Evolutionary conservation across 2,329 filamentous ascomycete species (phyloP), one percentile per base, ranked within the genome.

Genomic region (Aspergillus alliaceus): DNA sequence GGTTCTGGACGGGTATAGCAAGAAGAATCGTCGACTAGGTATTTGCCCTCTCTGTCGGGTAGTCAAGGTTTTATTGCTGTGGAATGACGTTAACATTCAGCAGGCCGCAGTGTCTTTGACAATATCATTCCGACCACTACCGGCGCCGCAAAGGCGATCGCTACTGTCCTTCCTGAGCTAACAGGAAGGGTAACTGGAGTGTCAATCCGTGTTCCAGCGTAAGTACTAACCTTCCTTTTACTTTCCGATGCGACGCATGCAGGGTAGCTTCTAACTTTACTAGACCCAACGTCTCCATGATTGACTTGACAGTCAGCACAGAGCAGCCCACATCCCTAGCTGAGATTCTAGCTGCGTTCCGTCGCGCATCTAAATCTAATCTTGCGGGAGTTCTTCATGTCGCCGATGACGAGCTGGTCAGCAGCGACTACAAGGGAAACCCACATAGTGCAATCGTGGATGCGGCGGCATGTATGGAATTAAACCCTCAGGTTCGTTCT

Each of bases 131-230:
- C 92, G 76, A 91, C 87, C 80, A 92, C 89, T 84, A 96, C 92
- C 61, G 92, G 92, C 84, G 92, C 92, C 77, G 92, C 92, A 75
- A 96, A 96, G 88, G 92, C 92, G 72, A 91, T 96, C 80, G 91
- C 91, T 80, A 95, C 96, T 84, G 92, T 96, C 81, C 95, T 96
- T 71, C 92, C 92, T 66, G 84, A 85, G 69, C 86, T 96, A 69
- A 95, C 96, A 80, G 91, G 92, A 84, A 96, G 96, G 86, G 90
- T 96, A 65, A 96, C 92, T 62, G 92, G 92, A 81, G 96, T 96
- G 89, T 87, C 92, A 66, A 91, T 96, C 86, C 91, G 92, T 86
- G 91, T 96, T 54, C 92, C 92, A 67, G 96, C 92, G 68, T 70
- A 57, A 60, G 68, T 53, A 9, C 20, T 20, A 6, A 24, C 9